Conservation (phyloP, 2,329 filamentous ascomycete genomes). For the Sarocladium oryzae region DNA sequence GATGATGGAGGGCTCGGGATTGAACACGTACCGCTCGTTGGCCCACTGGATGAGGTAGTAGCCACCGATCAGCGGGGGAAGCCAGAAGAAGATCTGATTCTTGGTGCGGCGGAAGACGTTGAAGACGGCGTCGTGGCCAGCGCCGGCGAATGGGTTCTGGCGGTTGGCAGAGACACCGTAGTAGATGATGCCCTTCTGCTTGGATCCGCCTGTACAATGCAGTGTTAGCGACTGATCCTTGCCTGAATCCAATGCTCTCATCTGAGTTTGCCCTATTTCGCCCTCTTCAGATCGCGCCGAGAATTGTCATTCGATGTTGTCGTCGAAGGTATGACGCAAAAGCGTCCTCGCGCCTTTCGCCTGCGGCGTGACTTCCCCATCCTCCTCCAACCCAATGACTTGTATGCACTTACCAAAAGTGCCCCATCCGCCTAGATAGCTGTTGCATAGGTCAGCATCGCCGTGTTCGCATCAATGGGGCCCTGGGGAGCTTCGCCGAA, state of each 20-base stretch:
- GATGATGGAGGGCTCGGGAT: too few species aligned
- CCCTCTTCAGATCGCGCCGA: background rate
- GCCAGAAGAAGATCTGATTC: slow-evolving; percentile 82
- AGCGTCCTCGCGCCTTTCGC: too few species aligned
- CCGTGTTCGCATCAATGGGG: background rate
- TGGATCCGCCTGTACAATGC: slow-evolving; percentile 40
- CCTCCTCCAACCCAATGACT: background rate
- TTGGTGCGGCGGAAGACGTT: slow-evolving; percentile 87
- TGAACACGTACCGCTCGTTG: slow-evolving; percentile 69
- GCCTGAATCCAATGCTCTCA: background rate
- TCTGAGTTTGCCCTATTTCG: background rate
- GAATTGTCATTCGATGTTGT: background rate
- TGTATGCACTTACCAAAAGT: slow-evolving; percentile 56
- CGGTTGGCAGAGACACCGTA: slow-evolving; percentile 83
- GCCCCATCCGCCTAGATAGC: slow-evolving; percentile 71
- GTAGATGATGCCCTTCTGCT: slow-evolving; percentile 57
- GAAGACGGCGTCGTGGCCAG: slow-evolving; percentile 79
- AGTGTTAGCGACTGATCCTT: slow-evolving; percentile 14
- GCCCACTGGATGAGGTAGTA: slow-evolving; percentile 91
- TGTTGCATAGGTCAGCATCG: slow-evolving; percentile 31
- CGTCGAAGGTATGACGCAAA: too few species aligned
- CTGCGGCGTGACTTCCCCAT: background rate
- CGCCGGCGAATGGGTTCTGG: slow-evolving; percentile 78
- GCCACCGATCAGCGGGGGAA: slow-evolving; percentile 68
- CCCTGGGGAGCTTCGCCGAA: background rate